Evolutionary conservation across 2,329 filamentous ascomycete species (phyloP).

Genomic region (Colletotrichum salicis): DNA sequence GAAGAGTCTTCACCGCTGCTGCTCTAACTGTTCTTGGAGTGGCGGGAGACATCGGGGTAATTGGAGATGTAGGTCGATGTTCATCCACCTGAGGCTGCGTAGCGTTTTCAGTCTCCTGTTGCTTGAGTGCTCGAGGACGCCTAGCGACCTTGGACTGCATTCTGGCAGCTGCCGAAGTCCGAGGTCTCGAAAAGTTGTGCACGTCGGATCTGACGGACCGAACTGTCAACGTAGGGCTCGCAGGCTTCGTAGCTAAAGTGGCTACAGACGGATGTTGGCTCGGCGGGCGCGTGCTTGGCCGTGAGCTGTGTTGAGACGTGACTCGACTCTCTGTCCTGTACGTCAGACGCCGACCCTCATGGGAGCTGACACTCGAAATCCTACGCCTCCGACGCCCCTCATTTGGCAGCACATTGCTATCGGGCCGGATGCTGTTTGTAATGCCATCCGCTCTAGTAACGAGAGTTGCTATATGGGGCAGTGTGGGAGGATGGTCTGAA

Average conservation of each 20-base stretch:
- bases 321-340: neutral
- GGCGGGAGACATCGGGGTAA: neutral
- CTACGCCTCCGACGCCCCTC: conserved; percentile 10
- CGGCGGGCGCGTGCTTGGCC: neutral
- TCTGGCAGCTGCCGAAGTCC: conserved; percentile 25
- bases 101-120: neutral
- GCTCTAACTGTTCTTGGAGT: conserved; percentile 7
- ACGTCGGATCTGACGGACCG: neutral
- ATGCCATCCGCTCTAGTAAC: neutral
- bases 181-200: conserved; percentile 30
- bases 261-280: neutral
- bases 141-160: conserved; percentile 27
- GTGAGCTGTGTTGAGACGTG: neutral
- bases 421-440: conserved; percentile 3
- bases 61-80: neutral
- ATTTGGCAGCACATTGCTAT: conserved; percentile 17
- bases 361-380: neutral
- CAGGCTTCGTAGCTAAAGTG: neutral
- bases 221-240: neutral
- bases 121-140: conserved; percentile 3
- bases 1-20: conserved; percentile 14
- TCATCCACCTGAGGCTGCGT: neutral
- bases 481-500: neutral
- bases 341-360: neutral
- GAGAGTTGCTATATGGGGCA: neutral